Evolutionary conservation across 2,329 filamentous ascomycete genomes (phyloP).

Genomic region (Exserohilum turcica): DNA sequence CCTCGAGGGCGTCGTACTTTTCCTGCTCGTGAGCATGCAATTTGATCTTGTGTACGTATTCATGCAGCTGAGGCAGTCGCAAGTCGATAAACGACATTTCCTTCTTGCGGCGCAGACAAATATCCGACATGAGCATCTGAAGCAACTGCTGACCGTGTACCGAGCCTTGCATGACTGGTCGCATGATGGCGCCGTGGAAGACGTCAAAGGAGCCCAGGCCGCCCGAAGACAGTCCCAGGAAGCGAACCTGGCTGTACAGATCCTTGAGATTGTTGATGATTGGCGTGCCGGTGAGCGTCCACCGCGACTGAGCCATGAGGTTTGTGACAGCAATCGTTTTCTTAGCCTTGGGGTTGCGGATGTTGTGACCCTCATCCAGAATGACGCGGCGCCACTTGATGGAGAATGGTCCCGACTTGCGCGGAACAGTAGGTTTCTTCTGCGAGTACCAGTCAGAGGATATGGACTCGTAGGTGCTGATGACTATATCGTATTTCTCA

Average conservation of each 20-base stretch:
- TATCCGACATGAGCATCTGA: constrained; percentile 76
- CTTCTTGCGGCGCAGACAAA: constrained; percentile 82
- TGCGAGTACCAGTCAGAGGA: constrained; percentile 65
- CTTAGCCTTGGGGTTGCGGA: constrained; percentile 78
- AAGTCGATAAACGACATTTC: constrained; percentile 88
- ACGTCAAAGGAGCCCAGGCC: constrained; percentile 74
- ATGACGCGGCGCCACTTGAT: constrained; percentile 74
- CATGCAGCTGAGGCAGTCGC: constrained; percentile 75
- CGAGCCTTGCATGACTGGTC: constrained; percentile 67
- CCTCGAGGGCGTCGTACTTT: constrained; percentile 73
- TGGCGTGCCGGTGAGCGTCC: constrained; percentile 67
- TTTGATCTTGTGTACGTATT: constrained; percentile 75
- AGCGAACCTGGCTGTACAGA: constrained; percentile 78
- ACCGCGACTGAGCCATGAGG: constrained; percentile 72
- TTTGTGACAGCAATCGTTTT: constrained; percentile 70
- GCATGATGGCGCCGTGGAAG: constrained; percentile 74
- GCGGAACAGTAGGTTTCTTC: constrained; percentile 44
- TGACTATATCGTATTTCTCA: constrained; percentile 71
- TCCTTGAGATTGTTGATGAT: constrained; percentile 85
- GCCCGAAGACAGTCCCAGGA: constrained; percentile 71
- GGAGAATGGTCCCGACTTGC: constrained; percentile 58
- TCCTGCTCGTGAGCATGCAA: constrained; percentile 75
- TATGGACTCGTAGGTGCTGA: constrained; percentile 83
- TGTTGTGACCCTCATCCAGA: constrained; percentile 62
- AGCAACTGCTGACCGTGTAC: constrained; percentile 66